A percentile compares a stretch with the other conserved stretches of the same genome.
phyloP scores from a whole-genome alignment of 768 basidiomycete species.

The Mycena epipterygia region DNA sequence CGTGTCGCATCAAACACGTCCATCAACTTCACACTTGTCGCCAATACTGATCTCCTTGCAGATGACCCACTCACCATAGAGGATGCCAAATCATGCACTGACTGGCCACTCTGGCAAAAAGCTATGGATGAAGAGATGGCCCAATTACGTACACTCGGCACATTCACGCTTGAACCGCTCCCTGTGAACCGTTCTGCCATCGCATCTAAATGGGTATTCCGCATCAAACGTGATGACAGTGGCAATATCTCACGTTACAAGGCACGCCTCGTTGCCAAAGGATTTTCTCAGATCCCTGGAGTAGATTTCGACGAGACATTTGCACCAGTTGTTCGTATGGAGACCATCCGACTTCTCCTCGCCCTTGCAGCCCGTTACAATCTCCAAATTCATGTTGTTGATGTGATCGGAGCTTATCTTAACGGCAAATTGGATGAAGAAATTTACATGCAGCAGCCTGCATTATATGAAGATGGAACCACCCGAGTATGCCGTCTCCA shows the following conservation, averaged over 20 bases:
- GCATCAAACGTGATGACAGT: constrained; percentile 43
- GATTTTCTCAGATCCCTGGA: constrained; percentile 46
- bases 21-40: constrained; percentile 1
- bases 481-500: constrained; percentile 26
- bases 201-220: constrained; percentile 42
- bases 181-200: constrained; percentile 30
- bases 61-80: constrained; percentile 23
- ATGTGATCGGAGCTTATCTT: constrained; percentile 42
- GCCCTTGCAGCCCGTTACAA: constrained; percentile 37
- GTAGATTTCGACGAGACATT: constrained; percentile 29
- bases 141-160: constrained; percentile 29
- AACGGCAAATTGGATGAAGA: constrained; percentile 38
- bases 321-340: constrained; percentile 26
- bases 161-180: constrained; percentile 33
- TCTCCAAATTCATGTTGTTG: constrained; percentile 40
- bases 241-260: constrained; percentile 48
- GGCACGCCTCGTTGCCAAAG: constrained; percentile 32
- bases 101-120: constrained; percentile 25
- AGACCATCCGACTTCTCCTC: constrained; percentile 39
- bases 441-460: constrained; percentile 42
- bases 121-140: constrained; percentile 41
- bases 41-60: neutral
- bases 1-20: neutral
- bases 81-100: constrained; percentile 41
- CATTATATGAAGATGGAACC: constrained; percentile 15